Conservation (phyloP, 1,139 yeast genomes). For the Pneumocystis oryctolagi region DNA sequence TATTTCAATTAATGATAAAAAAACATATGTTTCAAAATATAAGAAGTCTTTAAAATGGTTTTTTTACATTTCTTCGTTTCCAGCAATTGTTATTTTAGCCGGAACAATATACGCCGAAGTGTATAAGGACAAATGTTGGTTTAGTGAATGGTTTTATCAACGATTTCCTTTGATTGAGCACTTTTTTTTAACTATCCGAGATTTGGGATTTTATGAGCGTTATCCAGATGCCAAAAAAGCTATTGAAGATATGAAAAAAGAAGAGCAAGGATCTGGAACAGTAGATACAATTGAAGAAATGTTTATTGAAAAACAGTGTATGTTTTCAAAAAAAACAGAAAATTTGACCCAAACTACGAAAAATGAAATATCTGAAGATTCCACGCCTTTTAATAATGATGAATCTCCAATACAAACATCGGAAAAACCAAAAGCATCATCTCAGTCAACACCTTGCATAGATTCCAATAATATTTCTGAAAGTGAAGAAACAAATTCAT, state of each 20-base stretch:
- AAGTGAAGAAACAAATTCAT: background rate
- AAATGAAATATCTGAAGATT: background rate
- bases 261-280: background rate
- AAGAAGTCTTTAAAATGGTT: background rate
- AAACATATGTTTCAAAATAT: too few species aligned
- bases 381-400: background rate
- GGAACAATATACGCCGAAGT: background rate
- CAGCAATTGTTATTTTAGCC: background rate
- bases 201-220: background rate
- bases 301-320: background rate
- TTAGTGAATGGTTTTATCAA: background rate
- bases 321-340: background rate
- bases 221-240: background rate
- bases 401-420: background rate
- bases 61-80: background rate
- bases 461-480: background rate
- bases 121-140: background rate
- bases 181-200: background rate
- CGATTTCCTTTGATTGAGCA: background rate
- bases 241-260: background rate
- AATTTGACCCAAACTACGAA: background rate
- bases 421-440: background rate
- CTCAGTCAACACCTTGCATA: background rate
- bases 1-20: background rate
- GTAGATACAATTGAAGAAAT: background rate